These are phyloP conservation scores for Tuber microsphaerosporum DNA, from an alignment of 495 filamentous ascomycete species.

Conservation along the genomic window DNA sequence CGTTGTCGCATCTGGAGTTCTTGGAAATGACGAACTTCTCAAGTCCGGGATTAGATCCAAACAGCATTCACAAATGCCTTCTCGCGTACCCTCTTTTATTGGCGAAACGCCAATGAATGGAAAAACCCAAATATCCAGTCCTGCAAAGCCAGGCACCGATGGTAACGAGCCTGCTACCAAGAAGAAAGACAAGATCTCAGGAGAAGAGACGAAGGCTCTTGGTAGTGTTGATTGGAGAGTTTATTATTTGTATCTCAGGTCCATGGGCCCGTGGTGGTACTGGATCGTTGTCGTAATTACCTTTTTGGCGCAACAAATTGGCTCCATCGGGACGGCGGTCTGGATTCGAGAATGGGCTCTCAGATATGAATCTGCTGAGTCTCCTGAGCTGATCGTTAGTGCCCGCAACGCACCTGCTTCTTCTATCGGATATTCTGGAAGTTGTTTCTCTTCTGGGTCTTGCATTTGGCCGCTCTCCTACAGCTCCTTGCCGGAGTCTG, in stretches of 20 bases:
- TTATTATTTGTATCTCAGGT: constrained; percentile 69
- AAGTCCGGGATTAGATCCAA: constrained; percentile 33
- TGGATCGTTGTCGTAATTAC: constrained; percentile 68
- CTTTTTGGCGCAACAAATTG: constrained; percentile 74
- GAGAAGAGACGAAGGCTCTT: constrained; percentile 66
- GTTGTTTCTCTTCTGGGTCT: constrained; percentile 44
- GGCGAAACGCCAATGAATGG: constrained; percentile 49
- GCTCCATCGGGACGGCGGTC: constrained; percentile 74
- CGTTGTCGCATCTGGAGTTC: constrained; percentile 71
- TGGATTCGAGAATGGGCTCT: constrained; percentile 84
- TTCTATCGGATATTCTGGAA: constrained; percentile 37
- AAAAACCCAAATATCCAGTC: constrained; percentile 31
- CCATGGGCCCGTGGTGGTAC: constrained; percentile 94
- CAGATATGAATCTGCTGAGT: constrained; percentile 25
- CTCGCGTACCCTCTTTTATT: constrained; percentile 64
- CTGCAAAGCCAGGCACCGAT: constrained; percentile 27
- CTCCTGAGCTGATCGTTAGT: constrained; percentile 26
- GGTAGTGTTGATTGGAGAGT: constrained; percentile 83
- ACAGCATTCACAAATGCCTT: constrained; percentile 58
- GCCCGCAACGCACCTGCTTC: constrained; percentile 7
- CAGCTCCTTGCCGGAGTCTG: constrained; percentile 39
- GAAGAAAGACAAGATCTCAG: constrained; percentile 48
- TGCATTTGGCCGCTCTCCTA: constrained; percentile 36
- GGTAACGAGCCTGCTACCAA: constrained; percentile 39
- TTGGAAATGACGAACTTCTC: constrained; percentile 63